phyloP scores from a whole-genome alignment of 441 rosid species.

The Croton laevigatus region DNA sequence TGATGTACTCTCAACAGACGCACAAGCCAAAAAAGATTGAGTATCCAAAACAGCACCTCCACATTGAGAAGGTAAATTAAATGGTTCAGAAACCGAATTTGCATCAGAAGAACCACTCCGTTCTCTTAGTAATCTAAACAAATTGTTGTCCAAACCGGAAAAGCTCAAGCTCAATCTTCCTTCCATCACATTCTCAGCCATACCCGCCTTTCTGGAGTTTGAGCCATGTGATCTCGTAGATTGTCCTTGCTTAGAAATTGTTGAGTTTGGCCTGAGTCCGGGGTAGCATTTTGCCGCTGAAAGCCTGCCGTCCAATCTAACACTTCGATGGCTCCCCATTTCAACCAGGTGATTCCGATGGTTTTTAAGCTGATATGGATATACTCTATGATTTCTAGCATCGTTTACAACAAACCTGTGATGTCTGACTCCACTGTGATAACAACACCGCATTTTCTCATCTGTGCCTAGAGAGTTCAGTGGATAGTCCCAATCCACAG shows the following conservation, averaged over 20 bases:
- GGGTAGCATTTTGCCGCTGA: constrained; percentile 18
- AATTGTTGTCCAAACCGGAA: background rate
- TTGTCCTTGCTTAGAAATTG: constrained; percentile 7
- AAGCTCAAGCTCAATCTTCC: background rate
- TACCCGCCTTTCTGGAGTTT: background rate
- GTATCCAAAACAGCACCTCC: background rate
- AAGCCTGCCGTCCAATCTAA: constrained; percentile 23
- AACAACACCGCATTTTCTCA: constrained; percentile 2
- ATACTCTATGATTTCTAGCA: background rate
- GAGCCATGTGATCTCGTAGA: background rate
- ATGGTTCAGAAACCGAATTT: background rate
- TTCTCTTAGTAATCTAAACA: background rate
- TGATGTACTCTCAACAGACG: background rate
- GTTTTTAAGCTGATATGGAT: background rate
- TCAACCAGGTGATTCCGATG: constrained; percentile 1
- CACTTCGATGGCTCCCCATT: background rate
- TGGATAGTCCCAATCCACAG: constrained; percentile 9
- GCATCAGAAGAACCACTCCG: background rate
- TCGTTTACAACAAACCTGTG: background rate
- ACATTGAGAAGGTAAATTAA: background rate
- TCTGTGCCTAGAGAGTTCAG: constrained; percentile 10
- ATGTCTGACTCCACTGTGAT: background rate
- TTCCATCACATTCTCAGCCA: background rate
- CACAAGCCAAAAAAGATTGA: background rate
- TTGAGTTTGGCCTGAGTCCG: constrained; percentile 5